phyloP scores from a whole-genome alignment of 768 basidiomycete genomes.

The Rhodotorula graminis region DNA sequence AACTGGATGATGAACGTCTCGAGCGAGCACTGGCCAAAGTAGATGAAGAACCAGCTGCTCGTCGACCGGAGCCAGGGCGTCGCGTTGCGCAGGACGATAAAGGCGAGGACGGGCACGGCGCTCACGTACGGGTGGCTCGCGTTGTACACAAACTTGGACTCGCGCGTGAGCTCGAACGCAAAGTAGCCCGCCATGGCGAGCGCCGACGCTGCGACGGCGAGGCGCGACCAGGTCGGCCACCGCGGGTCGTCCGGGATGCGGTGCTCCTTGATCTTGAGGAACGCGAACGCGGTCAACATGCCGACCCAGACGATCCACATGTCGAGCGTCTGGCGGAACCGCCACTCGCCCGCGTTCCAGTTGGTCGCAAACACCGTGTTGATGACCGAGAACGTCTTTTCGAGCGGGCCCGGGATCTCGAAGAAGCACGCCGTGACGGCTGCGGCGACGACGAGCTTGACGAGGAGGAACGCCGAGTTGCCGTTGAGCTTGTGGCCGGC shows the following conservation, averaged over 20 bases:
- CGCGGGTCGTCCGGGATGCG: conserved; percentile 63
- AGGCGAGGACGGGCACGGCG: conserved; percentile 71
- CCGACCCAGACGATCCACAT: conserved; percentile 83
- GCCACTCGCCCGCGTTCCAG: conserved; percentile 84
- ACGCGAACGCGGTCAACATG: conserved; percentile 69
- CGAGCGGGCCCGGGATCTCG: conserved; percentile 60
- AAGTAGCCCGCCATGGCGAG: conserved; percentile 70
- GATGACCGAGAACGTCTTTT: conserved; percentile 61
- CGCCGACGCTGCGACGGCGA: conserved; percentile 54
- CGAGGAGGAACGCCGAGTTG: conserved; percentile 60
- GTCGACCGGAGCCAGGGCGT: conserved; percentile 65
- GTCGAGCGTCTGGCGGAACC: conserved; percentile 81
- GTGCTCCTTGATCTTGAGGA: conserved; percentile 69
- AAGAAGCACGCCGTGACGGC: conserved; percentile 63
- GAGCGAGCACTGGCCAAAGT: conserved; percentile 78
- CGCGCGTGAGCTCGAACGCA: conserved; percentile 68
- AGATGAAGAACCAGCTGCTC: conserved; percentile 65
- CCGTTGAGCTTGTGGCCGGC: conserved; percentile 70
- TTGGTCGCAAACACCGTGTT: conserved; percentile 64
- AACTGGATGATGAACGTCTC: conserved; percentile 90
- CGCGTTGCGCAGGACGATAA: conserved; percentile 70
- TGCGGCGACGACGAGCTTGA: conserved; percentile 67
- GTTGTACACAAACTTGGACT: conserved; percentile 81
- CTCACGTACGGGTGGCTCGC: conserved; percentile 77
- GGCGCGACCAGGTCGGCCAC: conserved; percentile 59